Base-by-base conservation (phyloP, 2,329 filamentous ascomycete genomes). In the Calonectria montana region DNA sequence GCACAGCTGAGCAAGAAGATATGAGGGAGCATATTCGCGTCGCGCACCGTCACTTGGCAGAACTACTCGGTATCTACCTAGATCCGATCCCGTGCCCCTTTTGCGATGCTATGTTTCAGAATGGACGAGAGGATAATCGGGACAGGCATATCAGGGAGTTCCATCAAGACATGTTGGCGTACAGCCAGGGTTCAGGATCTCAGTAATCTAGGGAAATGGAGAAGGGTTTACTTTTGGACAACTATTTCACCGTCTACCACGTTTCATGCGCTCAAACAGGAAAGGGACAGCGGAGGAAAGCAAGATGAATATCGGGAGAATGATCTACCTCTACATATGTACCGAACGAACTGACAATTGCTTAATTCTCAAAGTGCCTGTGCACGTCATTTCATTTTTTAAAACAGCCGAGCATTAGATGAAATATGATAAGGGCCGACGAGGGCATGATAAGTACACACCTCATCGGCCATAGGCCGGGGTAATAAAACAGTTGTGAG, bases 21-120 rank as follows among this genome's bases (percentile, higher is more conserved):
- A 69, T 69, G 66, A 63, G 16, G 35, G 45, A 64, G 1, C 66
- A 69, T n/a, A 59, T 69, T 31, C 55, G 66, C 16, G 18, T 63
- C n/a, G 12, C 16, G 6, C 66, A 68, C 41, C 23, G 18, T 9
- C 5, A 7, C 15, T 25, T 68, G 27, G 66, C 57, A 35, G 37
- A 35, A 8, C 16, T 9, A 5, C 57, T 68, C 13, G 55, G 66
- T 15, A 63, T 68, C 35, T 18, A 47, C 23, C 12, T 10, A 15
- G 25, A 12, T n/a, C 29, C 45, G n/a, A 5, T 68, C 8, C 1
- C 2, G 7, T 68, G 66, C 3, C 21, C 29, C 10, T 23, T 37
- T 31, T 68, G 66, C 25, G 13, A 2, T 21, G 21, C 13, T 4
- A 2, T 15, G 10, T 31, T 68, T 10, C 13, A 25, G 21, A 62